Base-by-base conservation (phyloP, 2,329 filamentous ascomycete genomes). In the Diaporthe ampelina region DNA sequence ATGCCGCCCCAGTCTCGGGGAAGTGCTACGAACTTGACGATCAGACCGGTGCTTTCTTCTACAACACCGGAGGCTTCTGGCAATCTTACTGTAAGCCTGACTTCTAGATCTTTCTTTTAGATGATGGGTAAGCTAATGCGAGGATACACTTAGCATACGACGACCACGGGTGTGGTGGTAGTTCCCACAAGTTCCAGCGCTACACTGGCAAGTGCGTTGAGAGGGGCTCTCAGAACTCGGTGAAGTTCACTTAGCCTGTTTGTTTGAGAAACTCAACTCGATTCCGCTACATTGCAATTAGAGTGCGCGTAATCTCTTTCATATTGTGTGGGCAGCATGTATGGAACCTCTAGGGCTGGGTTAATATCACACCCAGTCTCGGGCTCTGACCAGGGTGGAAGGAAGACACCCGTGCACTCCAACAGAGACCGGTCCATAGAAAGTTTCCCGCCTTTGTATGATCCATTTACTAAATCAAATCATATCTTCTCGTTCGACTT, bases 31-130 rank as follows among this genome's bases (percentile, higher is more conserved):
- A 59, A n/a, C 57, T 59, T 13, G 35, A 59, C n/a, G 57, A 59
- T n/a, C 35, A 59, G 15, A 43, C 57, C 57, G 57, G 57, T 10
- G 35, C 57, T 43, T 59, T 59, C 35, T 40, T 59, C 8, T 59
- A 59, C 35, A 59, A 59, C 35, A 59, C 35, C 24, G 35, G 57
- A 43, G 57, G 57, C 35, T 59, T 59, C n/a, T 59, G 57, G 57
- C 57, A 59, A 11, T 59, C 57, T 59, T 59, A 43, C n/a, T 59
- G 57, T 59, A 43, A 59, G 35, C 13, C 15, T 13, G 1, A 26
- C 8, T 19, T 43, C n/a, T 11, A 7, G 35, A 24, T 8, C 9
- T 9, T 1, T 59, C 19, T 40, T n/a, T 17, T 15, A 59, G 6
- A 24, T 37, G 8, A n/a, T 17, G 3, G 3, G 17, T 40, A 4